phyloP scores from a whole-genome alignment of 1,139 yeast genomes.

The Maudiozyma humilis region DNA sequence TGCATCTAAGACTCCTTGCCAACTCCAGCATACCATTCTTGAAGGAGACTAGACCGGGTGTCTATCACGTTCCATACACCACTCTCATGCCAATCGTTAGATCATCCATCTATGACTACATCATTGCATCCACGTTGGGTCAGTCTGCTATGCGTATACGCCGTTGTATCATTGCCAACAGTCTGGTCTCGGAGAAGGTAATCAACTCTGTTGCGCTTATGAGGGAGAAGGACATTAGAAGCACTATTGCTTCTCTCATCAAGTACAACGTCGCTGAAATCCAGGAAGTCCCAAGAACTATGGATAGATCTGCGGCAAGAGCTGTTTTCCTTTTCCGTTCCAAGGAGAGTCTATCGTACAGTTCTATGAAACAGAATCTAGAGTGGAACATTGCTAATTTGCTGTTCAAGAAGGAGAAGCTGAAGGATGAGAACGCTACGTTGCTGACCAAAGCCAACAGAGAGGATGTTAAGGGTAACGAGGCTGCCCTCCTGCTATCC shows the following conservation, averaged over 20 bases:
- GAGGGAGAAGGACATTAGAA: slow-evolving; percentile 69
- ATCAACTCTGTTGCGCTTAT: slow-evolving; percentile 67
- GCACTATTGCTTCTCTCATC: slow-evolving; percentile 48
- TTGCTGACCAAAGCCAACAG: slow-evolving; percentile 74
- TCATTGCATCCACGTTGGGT: slow-evolving; percentile 52
- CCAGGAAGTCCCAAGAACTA: slow-evolving; percentile 89
- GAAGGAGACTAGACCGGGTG: slow-evolving; percentile 37
- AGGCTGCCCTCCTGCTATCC: slow-evolving; percentile 62
- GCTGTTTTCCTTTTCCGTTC: slow-evolving; percentile 78
- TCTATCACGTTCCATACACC: slow-evolving; percentile 38
- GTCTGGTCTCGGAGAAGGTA: slow-evolving; percentile 78
- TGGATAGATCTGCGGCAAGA: slow-evolving; percentile 85
- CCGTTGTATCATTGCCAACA: slow-evolving; percentile 57
- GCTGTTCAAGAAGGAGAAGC: slow-evolving; percentile 45
- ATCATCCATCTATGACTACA: slow-evolving; percentile 50
- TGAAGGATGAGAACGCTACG: slow-evolving; percentile 56
- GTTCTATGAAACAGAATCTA: slow-evolving; percentile 44
- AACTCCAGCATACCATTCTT: slow-evolving; percentile 40
- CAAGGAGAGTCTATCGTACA: slow-evolving; percentile 44
- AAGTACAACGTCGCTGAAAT: slow-evolving; percentile 56
- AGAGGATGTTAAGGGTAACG: slow-evolving; percentile 83
- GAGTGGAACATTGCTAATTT: slow-evolving; percentile 64
- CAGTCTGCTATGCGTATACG: slow-evolving; percentile 53
- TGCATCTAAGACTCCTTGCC: slow-evolving; percentile 46
- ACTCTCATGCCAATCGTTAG: slow-evolving; percentile 41